Base-by-base conservation (phyloP, 2,329 filamentous ascomycete genomes). In the Clonostachys rosea region DNA sequence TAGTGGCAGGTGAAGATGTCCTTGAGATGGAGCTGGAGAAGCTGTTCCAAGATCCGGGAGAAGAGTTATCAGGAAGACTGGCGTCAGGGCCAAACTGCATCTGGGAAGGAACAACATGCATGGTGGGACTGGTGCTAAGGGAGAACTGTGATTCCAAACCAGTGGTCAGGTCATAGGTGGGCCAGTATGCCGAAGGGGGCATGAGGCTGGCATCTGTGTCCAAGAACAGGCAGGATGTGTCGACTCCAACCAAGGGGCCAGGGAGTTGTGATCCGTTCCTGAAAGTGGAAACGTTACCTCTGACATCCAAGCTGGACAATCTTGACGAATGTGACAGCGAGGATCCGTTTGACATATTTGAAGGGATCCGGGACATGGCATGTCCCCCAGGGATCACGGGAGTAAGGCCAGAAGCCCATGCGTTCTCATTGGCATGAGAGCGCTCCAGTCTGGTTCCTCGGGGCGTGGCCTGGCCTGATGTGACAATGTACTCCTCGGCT, bases 101-200 rank as follows among this genome's bases (percentile, higher is more conserved):
- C 53, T 81, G 75, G 45, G 73, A 66, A 45, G 79, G 78, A 57
- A 79, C 73, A 60, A 82, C 74, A 53, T 81, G 77, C 57, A 79
- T 64, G 44, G 68, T 64, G 56, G 57, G 59, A 47, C 76, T 53
- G 50, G 74, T 70, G 48, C 68, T 56, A 49, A 70, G 52, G 59
- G 62, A 57, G 68, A 79, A 59, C 58, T 63, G 50, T 70, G 65
- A 59, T 48, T 64, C 58, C 54, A 78, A 60, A 50, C 66, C 69
- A 54, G 72, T 61, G 53, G 71, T 67, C 61, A 78, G 65, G 43
- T 65, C 59, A 54, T 78, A 68, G 46, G 68, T 68, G 36, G 69
- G 59, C 66, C 75, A 78, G 61, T 75, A 78, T 66, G 77, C 71
- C 46, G 75, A 30, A 30, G 24, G 73, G 46, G 73, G 66, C 45